A percentile compares a stretch with the other conserved stretches of the same genome.
Conservation (phyloP, 441 rosid genomes). For the Populus hybrid region DNA sequence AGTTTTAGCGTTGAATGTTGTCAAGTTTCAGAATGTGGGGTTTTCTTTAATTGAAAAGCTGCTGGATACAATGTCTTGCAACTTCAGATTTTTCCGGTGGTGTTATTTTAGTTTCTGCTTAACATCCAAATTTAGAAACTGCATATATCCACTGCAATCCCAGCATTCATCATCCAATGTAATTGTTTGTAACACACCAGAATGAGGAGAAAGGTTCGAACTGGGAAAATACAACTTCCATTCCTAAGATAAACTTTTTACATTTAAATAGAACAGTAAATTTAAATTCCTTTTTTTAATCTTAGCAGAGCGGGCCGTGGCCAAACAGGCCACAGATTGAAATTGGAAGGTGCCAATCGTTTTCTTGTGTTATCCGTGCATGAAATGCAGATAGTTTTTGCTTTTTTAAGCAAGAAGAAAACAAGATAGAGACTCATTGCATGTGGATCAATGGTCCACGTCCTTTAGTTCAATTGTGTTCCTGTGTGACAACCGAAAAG, state of each 20-base stretch:
- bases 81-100: slow-evolving; percentile 7
- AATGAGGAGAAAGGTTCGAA: not conserved
- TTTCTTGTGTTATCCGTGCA: not conserved
- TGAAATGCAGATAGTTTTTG: not conserved
- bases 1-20: not conserved
- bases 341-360: not conserved
- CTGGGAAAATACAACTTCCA: not conserved
- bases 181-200: too few relatives aligned
- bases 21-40: slow-evolving; percentile 12
- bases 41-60: not conserved
- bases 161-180: too few relatives aligned
- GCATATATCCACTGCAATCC: not conserved
- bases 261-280: too few relatives aligned
- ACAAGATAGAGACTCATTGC: not conserved
- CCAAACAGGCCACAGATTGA: not conserved
- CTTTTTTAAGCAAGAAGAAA: not conserved
- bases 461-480: not conserved
- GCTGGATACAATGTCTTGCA: not conserved
- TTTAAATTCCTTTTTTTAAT: too few relatives aligned
- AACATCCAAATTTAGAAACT: slow-evolving; percentile 3
- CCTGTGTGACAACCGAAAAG: not conserved
- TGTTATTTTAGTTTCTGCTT: slow-evolving; percentile 3
- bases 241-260: not conserved
- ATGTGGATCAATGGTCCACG: not conserved
- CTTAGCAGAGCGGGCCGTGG: not conserved